Percentiles rank a stretch among this genome's conserved stretches.
phyloP scores from a whole-genome alignment of 257 asterid genomes.

The Verbena officinalis region DNA sequence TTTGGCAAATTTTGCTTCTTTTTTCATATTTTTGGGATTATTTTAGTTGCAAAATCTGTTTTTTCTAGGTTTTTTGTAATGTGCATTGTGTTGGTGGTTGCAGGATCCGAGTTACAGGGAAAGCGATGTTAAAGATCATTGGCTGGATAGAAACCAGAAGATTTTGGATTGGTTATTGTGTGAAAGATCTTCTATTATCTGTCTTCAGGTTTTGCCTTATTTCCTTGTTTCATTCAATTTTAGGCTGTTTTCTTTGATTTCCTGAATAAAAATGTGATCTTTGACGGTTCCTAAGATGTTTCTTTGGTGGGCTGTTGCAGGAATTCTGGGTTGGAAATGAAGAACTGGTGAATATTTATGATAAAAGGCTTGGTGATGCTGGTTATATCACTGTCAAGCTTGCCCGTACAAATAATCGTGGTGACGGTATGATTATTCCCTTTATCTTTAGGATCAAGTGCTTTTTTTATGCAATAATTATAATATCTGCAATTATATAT shows the following conservation, averaged over 20 bases:
- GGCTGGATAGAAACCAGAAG: slow-evolving; percentile 83
- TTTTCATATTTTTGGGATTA: slow-evolving; percentile 12
- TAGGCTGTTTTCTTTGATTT: neutral
- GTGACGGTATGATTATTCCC: slow-evolving; percentile 67
- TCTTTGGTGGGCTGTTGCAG: slow-evolving; percentile 37
- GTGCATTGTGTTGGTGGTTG: slow-evolving; percentile 34
- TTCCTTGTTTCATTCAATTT: neutral
- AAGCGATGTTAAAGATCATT: slow-evolving; percentile 80
- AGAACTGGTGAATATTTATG: slow-evolving; percentile 82
- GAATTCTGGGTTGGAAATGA: slow-evolving; percentile 99
- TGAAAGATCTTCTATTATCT: slow-evolving; percentile 93
- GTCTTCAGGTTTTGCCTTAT: slow-evolving; percentile 79
- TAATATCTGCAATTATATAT: slow-evolving; percentile 3
- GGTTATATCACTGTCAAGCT: slow-evolving; percentile 86
- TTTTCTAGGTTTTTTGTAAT: slow-evolving; percentile 21
- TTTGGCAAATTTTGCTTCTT: neutral
- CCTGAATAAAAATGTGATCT: neutral
- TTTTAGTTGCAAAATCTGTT: neutral
- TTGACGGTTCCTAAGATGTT: slow-evolving; percentile 7
- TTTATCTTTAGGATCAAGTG: neutral
- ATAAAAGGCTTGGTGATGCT: slow-evolving; percentile 94
- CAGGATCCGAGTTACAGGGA: slow-evolving; percentile 94
- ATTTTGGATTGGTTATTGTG: slow-evolving; percentile 90
- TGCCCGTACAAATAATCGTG: slow-evolving; percentile 94
- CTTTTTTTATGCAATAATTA: neutral